Evolutionary conservation across 1,284 basidiomycete genomes (phyloP), one percentile per base, ranked within the genome.

Genomic region (Sanghuangporus weigelae): DNA sequence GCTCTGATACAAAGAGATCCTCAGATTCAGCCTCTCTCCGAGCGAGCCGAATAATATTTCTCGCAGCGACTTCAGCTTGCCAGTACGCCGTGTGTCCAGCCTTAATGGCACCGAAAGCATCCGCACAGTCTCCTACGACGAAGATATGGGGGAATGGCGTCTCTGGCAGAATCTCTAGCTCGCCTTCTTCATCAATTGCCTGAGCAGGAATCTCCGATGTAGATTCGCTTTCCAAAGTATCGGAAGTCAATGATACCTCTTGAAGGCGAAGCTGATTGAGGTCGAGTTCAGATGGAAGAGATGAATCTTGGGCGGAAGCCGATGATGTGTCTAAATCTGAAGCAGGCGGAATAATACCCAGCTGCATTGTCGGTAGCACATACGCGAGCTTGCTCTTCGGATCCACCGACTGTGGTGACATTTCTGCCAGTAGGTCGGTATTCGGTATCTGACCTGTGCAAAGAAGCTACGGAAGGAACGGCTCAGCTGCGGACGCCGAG

Each of bases 371-470:
- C 8, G 80, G 79, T 35, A 79, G 72, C 14, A 91, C 87, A 60
- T 79, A 76, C 21, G 84, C 81, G 55, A 82, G 75, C n/a, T 77
- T 77, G 46, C 75, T 83, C 10, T 71, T 67, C 0, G 78, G 70
- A 59, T 84, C 78, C 54, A 92, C 78, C 1, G 81, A 79, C 2
- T 75, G 69, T 0, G 84, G 78, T 59, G 85, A 78, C 68, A 87
- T 76, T 0, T 72, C 69, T 36, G 71, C 74, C 35, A 93, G 74
- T 44, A 92, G 71, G 1, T 73, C 76, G 0, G 88, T 87, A 71
- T 92, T 91, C 21, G 90, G 89, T 44, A 75, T 79, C 73, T 92
- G 90, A 6, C 90, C 90, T 0, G 90, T 92, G 71, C 91, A 92
- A 0, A 89, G 76, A 14, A 93, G 79, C 86, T 90, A 39, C 53